A percentile compares a stretch with the other conserved stretches of the same genome.
phyloP scores from a whole-genome alignment of 352 stramenopile genomes.

The Globisporangium iwayamae region DNA sequence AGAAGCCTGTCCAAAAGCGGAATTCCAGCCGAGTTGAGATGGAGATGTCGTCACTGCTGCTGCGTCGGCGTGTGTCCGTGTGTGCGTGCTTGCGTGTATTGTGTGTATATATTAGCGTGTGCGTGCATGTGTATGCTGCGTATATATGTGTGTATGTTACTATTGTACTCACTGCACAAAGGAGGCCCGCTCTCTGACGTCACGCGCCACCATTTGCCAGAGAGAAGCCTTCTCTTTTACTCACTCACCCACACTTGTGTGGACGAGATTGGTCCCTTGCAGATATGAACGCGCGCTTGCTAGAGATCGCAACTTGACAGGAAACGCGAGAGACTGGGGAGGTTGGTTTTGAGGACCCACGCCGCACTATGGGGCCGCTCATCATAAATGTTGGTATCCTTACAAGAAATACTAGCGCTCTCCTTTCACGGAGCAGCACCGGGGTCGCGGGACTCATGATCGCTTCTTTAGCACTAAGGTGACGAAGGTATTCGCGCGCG shows the following conservation, averaged over 20 bases:
- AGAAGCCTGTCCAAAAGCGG: background rate
- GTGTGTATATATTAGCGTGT: background rate
- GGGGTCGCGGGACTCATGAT: conserved; percentile 82
- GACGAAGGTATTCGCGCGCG: conserved; percentile 58
- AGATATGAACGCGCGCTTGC: conserved; percentile 11
- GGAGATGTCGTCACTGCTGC: background rate
- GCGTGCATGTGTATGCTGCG: background rate
- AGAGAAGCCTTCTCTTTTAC: conserved; percentile 2
- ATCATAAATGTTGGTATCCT: background rate
- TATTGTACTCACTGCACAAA: conserved; percentile 14
- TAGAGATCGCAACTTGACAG: background rate
- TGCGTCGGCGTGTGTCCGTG: too few relatives aligned
- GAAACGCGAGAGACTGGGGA: background rate
- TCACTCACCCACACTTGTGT: background rate
- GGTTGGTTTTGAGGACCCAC: background rate
- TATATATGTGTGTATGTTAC: background rate
- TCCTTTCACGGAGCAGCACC: conserved; percentile 35
- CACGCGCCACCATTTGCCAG: conserved; percentile 1
- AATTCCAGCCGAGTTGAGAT: background rate
- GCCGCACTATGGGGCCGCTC: conserved; percentile 9
- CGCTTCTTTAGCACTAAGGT: conserved; percentile 50
- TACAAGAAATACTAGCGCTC: conserved; percentile 56
- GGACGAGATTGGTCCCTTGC: conserved; percentile 13
- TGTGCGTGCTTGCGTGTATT: background rate
- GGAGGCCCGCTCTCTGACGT: conserved; percentile 5